phyloP scores from a whole-genome alignment of 768 basidiomycete genomes.

The Rubroboletus pulcherrimus region DNA sequence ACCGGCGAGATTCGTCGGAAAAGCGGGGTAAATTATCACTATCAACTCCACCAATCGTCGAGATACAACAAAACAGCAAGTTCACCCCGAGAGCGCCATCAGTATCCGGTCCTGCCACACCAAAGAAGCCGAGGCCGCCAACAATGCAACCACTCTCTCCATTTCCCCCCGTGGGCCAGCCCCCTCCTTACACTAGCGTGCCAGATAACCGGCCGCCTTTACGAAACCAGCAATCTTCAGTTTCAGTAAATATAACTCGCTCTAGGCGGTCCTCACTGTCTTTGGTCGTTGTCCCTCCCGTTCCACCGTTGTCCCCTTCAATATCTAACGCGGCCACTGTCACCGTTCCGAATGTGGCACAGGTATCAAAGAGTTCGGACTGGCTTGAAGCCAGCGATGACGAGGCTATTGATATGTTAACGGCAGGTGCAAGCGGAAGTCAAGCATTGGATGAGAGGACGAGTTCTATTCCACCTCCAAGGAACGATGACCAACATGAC shows the following conservation, averaged over 20 bases:
- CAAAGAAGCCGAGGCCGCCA: constrained; percentile 28
- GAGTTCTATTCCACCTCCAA: constrained; percentile 42
- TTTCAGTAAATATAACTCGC: constrained; percentile 42
- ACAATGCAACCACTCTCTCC: constrained; percentile 22
- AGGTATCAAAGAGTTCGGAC: constrained; percentile 52
- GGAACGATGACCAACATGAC: constrained; percentile 23
- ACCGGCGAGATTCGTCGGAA: constrained; percentile 42
- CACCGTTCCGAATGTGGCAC: constrained; percentile 34
- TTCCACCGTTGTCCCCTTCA: constrained; percentile 34
- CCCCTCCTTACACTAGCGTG: constrained; percentile 60
- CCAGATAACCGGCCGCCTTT: constrained; percentile 32
- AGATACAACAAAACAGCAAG: constrained; percentile 20
- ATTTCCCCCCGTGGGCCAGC: constrained; percentile 44
- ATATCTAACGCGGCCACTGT: constrained; percentile 33
- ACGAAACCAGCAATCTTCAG: constrained; percentile 39
- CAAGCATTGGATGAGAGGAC: constrained; percentile 82
- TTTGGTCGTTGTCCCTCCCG: constrained; percentile 49
- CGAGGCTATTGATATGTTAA: constrained; percentile 79
- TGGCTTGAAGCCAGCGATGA: constrained; percentile 83
- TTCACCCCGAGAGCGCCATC: constrained; percentile 19
- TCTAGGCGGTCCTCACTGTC: constrained; percentile 54
- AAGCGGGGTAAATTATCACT: constrained; percentile 47
- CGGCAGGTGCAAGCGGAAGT: constrained; percentile 78
- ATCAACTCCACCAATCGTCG: constrained; percentile 45
- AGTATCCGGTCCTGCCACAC: constrained; percentile 8